phyloP scores from a whole-genome alignment of 2,329 filamentous ascomycete species.

The Ceratocystis harringtonii region DNA sequence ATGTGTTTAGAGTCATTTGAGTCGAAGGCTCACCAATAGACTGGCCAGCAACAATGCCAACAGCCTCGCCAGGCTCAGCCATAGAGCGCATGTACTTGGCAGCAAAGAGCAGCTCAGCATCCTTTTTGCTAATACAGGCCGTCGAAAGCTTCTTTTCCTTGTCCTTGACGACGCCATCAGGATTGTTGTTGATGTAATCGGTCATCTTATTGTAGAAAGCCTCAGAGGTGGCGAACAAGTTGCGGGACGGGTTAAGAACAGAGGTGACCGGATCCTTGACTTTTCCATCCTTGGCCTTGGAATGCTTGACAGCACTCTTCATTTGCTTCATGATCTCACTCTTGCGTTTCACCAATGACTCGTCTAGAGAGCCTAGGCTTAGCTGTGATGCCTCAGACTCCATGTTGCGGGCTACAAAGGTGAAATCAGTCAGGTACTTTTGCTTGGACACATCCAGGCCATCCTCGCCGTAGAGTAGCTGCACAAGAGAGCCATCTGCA shows the following conservation, averaged over 20 bases:
- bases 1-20: constrained; percentile 98
- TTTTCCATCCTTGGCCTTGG: constrained; percentile 39
- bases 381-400: constrained; percentile 65
- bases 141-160: constrained; percentile 27
- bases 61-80: constrained; percentile 87
- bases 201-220: constrained; percentile 59
- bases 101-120: constrained; percentile 69
- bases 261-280: constrained; percentile 62
- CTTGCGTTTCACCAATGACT: constrained; percentile 35
- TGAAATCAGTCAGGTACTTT: constrained; percentile 78
- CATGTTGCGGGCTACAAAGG: constrained; percentile 78
- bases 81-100: constrained; percentile 87
- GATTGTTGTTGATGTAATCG: constrained; percentile 67
- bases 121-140: constrained; percentile 44
- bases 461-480: constrained; percentile 95
- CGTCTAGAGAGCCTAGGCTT: constrained; percentile 42
- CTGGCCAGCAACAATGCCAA: constrained; percentile 91
- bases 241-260: constrained; percentile 57
- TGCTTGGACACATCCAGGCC: constrained; percentile 89
- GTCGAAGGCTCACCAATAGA: constrained; percentile 95
- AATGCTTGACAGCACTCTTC: constrained; percentile 66
- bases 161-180: constrained; percentile 36
- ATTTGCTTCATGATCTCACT: constrained; percentile 57
- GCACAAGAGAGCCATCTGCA: constrained; percentile 79
- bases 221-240: constrained; percentile 79